Base-by-base conservation (phyloP, 2,329 filamentous ascomycete genomes). In the Zymoseptoria crescenta region DNA sequence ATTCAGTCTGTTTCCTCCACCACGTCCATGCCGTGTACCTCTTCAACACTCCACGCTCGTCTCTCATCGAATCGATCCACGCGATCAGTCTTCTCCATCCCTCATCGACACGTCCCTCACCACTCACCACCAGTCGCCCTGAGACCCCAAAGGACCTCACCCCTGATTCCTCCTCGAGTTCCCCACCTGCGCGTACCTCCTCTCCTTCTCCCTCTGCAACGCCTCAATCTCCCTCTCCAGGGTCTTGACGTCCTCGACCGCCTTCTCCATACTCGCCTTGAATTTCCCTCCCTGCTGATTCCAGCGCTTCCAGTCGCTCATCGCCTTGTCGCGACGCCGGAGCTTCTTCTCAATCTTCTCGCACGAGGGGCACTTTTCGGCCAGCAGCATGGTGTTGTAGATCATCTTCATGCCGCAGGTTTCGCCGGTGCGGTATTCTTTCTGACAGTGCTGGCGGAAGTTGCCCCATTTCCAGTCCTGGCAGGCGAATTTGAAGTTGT, bases 381-480 rank as follows among this genome's bases (percentile, higher is more conserved):
- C 68, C 56, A 87, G 80, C 60, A 79, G 79, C 64, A 84, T 80
- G 27, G 89, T 92, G 67, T 84, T 79, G 79, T 88, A 91, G 71
- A 96, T 87, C 78, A 96, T 87, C 77, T 91, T 96, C 79, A 96
- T 88, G 62, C 93, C 93, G 77, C 93, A 97, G 45, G 93, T 96
- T 80, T 97, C 93, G 70, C 93, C 93, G 66, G 89, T 96, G 65
- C 93, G 89, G 78, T 96, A 95, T 75, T 96, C 93, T 76, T 91
- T 91, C 75, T 88, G 87, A 82, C 93, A 97, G 74, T 96, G 92
- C 75, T 92, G 84, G 66, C 89, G 86, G 80, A 96, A 96, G 77
- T 87, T 88, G 66, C 90, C 89, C 92, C 92, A 97, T 76, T 91
- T 91, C 87, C 88, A 96, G 81, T 91, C 93, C 71, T 89, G 88